A percentile compares a stretch with the other conserved stretches of the same genome.
phyloP scores from a whole-genome alignment of 441 rosid species.

The Erodium texanum region DNA sequence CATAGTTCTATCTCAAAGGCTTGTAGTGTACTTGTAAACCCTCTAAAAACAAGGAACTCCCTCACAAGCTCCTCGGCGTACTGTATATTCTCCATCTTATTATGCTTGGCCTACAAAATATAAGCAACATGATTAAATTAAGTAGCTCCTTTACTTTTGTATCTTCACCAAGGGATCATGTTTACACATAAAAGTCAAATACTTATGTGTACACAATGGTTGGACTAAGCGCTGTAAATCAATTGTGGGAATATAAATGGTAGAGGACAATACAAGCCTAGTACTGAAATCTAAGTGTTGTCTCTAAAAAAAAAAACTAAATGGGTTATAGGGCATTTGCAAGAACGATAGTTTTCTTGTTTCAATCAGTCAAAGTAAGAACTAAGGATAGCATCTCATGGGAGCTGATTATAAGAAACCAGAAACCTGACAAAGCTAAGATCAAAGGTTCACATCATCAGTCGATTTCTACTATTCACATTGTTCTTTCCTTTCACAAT shows the following conservation, averaged over 20 bases:
- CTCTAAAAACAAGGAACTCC: constrained; percentile 63
- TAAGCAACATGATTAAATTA: background rate
- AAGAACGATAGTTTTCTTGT: background rate
- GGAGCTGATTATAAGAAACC: background rate
- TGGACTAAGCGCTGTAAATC: too few relatives aligned
- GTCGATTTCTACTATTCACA: background rate
- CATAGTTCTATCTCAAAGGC: constrained; percentile 46
- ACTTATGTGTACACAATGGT: background rate
- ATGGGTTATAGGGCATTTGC: background rate
- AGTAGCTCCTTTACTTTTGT: background rate
- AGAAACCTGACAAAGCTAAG: background rate
- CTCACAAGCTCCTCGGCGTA: constrained; percentile 60
- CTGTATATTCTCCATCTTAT: constrained; percentile 54
- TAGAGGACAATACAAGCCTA: background rate
- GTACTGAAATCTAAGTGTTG: background rate
- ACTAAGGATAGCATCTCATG: background rate
- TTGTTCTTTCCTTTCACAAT: background rate
- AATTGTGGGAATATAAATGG: too few relatives aligned
- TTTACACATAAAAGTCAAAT: background rate
- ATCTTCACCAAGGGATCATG: background rate
- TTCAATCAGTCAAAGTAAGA: background rate
- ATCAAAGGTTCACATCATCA: too few relatives aligned
- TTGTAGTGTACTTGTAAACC: constrained; percentile 50
- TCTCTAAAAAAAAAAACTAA: background rate
- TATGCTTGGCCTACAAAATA: constrained; percentile 4